Conservation (phyloP, 129 eudicot genomes). For the Escallonia rubra region DNA sequence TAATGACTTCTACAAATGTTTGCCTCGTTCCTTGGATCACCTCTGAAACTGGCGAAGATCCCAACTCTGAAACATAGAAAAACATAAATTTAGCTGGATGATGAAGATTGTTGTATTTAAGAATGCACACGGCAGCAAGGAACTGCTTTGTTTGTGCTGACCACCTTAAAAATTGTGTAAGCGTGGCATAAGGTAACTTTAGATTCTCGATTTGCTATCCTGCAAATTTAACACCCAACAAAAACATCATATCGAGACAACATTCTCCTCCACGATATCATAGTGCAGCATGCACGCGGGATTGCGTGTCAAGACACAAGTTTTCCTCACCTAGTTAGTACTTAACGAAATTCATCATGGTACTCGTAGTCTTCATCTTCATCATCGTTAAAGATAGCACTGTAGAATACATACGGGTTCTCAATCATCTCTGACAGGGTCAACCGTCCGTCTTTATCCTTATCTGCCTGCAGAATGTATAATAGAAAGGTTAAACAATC, state of each 20-base stretch:
- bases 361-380: slow-evolving; percentile 72
- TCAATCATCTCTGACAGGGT: slow-evolving; percentile 75
- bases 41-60: not conserved
- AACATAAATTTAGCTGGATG: not conserved
- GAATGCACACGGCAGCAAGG: not conserved
- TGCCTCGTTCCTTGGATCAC: not conserved
- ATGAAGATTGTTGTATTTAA: not conserved
- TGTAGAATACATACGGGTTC: slow-evolving; percentile 85
- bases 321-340: slow-evolving; percentile 9
- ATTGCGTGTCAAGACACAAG: slow-evolving; percentile 7
- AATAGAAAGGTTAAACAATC: not conserved
- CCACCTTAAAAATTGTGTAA: slow-evolving; percentile 2
- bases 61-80: not conserved
- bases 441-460: slow-evolving; percentile 73
- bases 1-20: not conserved
- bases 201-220: not conserved
- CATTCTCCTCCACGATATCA: not conserved
- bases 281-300: slow-evolving; percentile 14
- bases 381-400: slow-evolving; percentile 72
- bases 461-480: slow-evolving; percentile 65
- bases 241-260: not conserved
- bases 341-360: slow-evolving; percentile 82
- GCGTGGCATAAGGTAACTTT: not conserved
- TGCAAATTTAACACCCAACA: slow-evolving; percentile 7
- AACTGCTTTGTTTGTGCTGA: not conserved